phyloP scores from a whole-genome alignment of 2,329 filamentous ascomycete genomes.

The Hypoxylon rubiginosum region DNA sequence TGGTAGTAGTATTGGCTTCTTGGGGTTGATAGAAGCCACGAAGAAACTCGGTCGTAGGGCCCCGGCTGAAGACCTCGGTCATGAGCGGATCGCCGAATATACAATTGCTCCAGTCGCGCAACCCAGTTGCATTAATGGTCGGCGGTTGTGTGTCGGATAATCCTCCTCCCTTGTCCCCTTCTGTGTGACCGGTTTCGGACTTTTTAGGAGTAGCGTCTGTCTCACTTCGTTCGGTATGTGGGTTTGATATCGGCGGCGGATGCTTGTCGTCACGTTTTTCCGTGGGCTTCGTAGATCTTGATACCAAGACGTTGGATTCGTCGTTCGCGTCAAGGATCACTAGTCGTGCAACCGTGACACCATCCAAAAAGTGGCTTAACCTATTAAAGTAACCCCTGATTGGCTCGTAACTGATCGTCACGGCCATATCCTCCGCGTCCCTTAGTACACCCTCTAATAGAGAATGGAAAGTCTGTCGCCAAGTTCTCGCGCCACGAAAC shows the following conservation, averaged over 20 bases:
- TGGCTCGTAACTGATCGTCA: slow-evolving; percentile 69
- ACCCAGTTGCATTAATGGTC: slow-evolving; percentile 59
- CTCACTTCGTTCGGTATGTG: slow-evolving; percentile 25
- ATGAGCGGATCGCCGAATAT: slow-evolving; percentile 73
- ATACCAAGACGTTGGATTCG: slow-evolving; percentile 65
- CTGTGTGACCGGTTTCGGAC: slow-evolving; percentile 14
- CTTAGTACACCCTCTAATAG: slow-evolving; percentile 69
- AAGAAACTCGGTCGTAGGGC: slow-evolving; percentile 61
- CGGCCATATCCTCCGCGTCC: slow-evolving; percentile 71
- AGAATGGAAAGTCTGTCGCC: slow-evolving; percentile 69
- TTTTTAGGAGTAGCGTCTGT: slow-evolving; percentile 13
- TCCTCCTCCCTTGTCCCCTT: slow-evolving; percentile 13
- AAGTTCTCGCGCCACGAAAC: slow-evolving; percentile 56
- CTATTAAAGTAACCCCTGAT: slow-evolving; percentile 67
- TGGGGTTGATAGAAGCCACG: slow-evolving; percentile 58
- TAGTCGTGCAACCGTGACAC: slow-evolving; percentile 64
- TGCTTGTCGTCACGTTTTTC: slow-evolving; percentile 16
- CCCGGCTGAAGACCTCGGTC: slow-evolving; percentile 62
- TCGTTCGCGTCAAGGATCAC: slow-evolving; percentile 67
- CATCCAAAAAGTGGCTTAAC: slow-evolving; percentile 64
- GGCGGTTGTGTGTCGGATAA: slow-evolving; percentile 10
- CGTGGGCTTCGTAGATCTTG: slow-evolving; percentile 31
- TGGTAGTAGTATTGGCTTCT: not conserved
- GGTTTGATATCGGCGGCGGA: slow-evolving; percentile 11
- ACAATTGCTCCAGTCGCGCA: slow-evolving; percentile 71